Evolutionary conservation across 192 early-diverging fungal genomes (phyloP), one percentile per base, ranked within the genome.

Genomic region (Phlyctochytrium arcticum): DNA sequence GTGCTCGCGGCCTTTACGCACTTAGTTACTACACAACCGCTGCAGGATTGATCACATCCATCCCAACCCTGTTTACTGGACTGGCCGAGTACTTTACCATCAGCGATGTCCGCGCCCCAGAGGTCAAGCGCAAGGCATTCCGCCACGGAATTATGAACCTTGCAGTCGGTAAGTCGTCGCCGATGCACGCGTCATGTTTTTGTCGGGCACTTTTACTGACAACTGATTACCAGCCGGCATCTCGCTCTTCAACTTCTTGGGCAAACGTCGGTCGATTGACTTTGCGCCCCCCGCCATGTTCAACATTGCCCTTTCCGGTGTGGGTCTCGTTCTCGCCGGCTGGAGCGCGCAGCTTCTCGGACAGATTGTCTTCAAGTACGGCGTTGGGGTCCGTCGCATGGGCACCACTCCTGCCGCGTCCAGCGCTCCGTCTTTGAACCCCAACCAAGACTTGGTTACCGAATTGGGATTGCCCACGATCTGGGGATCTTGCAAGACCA

Each of bases 371-470:
- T 64, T 34, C 49, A 64, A 64, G 39, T 39, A 64, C 39, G 62
- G 62, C 26, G 62, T 64, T 24, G 62, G 62, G 23, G 62, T 64
- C 30, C 31, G 62, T 26, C n/a, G 62, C 2, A 64, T 64, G 62
- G 62, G 62, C 4, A 27, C 17, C 15, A 27, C 19, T 17, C 17
- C 17, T 15, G 29, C 17, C 19, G 30, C 30, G 23, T 26, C 17
- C 15, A n/a, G n/a, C n/a, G 50, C 8, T 53, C 15, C 17, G 15
- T 17, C 15, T 26, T 15, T 15, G 19, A 53, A 53, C 21, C 39
- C 39, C 12, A 44, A 44, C 39, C 21, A 2, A 12, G 39, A 44
- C 2, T 2, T 44, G 39, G 39, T n/a, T 19, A 2, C 39, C 21
- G 39, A 44, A 19, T 44, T 44, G 39, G 39, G 39, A n/a, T 0